phyloP scores from a whole-genome alignment of 202 grass and related monocot species.

The Cymbopogon flexuosus region DNA sequence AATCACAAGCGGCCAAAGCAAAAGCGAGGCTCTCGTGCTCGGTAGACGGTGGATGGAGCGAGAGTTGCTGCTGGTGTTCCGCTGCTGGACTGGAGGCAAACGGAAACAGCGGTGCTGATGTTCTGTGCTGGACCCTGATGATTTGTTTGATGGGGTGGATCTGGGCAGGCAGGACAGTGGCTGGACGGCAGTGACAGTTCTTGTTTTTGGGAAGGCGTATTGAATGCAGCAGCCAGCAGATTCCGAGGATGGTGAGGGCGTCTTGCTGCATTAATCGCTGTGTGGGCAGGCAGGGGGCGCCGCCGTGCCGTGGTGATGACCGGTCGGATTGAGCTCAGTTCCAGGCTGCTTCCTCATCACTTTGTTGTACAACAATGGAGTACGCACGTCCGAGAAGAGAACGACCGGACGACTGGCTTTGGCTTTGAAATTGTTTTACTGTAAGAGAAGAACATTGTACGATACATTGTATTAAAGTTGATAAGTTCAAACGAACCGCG shows the following conservation, averaged over 20 bases:
- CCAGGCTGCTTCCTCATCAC: too few species aligned
- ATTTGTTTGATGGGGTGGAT: not conserved
- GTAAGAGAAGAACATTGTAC: too few species aligned
- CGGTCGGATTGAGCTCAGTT: too few species aligned
- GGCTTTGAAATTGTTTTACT: too few species aligned
- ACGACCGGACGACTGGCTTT: too few species aligned
- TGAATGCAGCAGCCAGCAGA: constrained; percentile 31
- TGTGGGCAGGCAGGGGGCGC: not conserved
- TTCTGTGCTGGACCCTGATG: not conserved
- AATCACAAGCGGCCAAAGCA: not conserved
- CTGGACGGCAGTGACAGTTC: not conserved
- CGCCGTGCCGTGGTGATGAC: too few species aligned
- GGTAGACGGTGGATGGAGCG: not conserved
- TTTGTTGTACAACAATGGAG: too few species aligned
- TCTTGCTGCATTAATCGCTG: constrained; percentile 24
- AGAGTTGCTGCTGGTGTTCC: not conserved
- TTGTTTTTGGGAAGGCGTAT: not conserved
- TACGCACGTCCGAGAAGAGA: too few species aligned
- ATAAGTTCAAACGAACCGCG: too few species aligned
- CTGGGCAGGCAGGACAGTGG: not conserved
- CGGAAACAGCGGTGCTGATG: not conserved
- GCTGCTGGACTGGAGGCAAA: constrained; percentile 17
- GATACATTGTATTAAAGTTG: too few species aligned
- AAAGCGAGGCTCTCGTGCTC: not conserved
- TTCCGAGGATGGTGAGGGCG: constrained; percentile 34